Conservation (phyloP, 1,284 basidiomycete species). For the Erythrobasidium hasegawianum region DNA sequence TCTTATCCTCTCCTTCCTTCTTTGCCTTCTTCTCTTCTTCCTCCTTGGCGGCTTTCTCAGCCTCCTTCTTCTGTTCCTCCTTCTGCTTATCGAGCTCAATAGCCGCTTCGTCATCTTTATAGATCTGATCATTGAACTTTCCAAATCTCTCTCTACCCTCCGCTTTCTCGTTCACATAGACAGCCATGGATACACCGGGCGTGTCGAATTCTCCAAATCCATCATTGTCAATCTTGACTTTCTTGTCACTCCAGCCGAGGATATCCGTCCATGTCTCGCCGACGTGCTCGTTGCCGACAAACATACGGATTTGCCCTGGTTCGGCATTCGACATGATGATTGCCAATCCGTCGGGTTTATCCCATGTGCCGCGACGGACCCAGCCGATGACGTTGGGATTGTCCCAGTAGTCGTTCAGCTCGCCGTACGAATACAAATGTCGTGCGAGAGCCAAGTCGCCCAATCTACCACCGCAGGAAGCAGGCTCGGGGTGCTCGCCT, state of each 20-base stretch:
- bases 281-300: slow-evolving; percentile 50
- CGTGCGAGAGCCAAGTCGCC: slow-evolving; percentile 46
- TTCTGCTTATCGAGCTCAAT: not conserved
- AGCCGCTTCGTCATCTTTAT: slow-evolving; percentile 25
- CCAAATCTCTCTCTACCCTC: slow-evolving; percentile 28
- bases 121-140: slow-evolving; percentile 30
- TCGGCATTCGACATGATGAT: slow-evolving; percentile 48
- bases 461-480: slow-evolving; percentile 50
- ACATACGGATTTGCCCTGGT: slow-evolving; percentile 22
- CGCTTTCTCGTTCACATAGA: slow-evolving; percentile 33
- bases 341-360: slow-evolving; percentile 55
- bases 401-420: slow-evolving; percentile 52
- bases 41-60: not conserved
- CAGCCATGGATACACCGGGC: slow-evolving; percentile 49
- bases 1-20: not conserved
- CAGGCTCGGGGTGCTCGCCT: slow-evolving; percentile 52
- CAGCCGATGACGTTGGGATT: slow-evolving; percentile 55
- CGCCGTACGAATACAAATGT: slow-evolving; percentile 57
- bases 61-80: slow-evolving; percentile 3
- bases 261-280: slow-evolving; percentile 59
- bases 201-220: slow-evolving; percentile 56
- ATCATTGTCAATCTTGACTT: slow-evolving; percentile 57
- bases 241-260: slow-evolving; percentile 57
- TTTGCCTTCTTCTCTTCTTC: not conserved
- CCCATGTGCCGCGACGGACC: slow-evolving; percentile 54